Evolutionary conservation across 2,329 filamentous ascomycete genomes (phyloP).

Genomic region (Myotisia sp.): DNA sequence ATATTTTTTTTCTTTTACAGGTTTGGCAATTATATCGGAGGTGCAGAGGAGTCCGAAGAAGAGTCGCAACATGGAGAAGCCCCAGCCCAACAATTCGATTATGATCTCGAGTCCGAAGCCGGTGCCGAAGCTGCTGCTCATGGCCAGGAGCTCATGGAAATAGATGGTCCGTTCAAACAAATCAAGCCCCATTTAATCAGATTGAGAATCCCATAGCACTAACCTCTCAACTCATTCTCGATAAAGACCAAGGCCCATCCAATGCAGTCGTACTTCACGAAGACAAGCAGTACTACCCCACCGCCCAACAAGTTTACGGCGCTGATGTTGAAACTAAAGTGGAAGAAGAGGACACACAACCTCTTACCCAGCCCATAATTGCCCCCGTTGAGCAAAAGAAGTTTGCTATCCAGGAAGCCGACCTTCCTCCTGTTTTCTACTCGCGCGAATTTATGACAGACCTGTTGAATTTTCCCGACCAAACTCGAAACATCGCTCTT

Average conservation of each 20-base stretch:
- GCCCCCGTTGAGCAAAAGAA: conserved; percentile 89
- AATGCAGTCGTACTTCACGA: conserved; percentile 97
- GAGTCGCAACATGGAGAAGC: conserved; percentile 62
- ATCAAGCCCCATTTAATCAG: neutral
- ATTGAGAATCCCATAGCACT: too few species aligned
- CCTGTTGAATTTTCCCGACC: conserved; percentile 88
- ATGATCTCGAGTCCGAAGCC: conserved; percentile 54
- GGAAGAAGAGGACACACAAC: conserved; percentile 92
- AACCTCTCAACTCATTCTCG: neutral
- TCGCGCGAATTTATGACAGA: conserved; percentile 87
- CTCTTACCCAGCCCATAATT: conserved; percentile 81
- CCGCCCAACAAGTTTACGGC: conserved; percentile 91
- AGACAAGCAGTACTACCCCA: conserved; percentile 98
- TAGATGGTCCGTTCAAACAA: conserved; percentile 50
- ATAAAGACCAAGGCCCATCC: conserved; percentile 62
- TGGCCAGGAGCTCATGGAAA: conserved; percentile 81
- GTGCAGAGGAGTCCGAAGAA: conserved; percentile 77
- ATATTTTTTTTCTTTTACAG: conserved; percentile 37
- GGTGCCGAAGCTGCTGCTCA: conserved; percentile 46
- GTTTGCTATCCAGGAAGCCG: conserved; percentile 82
- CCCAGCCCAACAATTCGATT: conserved; percentile 65
- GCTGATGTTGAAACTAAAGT: conserved; percentile 89
- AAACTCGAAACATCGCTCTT: conserved; percentile 82
- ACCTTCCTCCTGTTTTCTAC: conserved; percentile 77
- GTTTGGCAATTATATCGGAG: conserved; percentile 97